Evolutionary conservation across 345 rosid species (phyloP).

Genomic region (Euclidium syriacum): DNA sequence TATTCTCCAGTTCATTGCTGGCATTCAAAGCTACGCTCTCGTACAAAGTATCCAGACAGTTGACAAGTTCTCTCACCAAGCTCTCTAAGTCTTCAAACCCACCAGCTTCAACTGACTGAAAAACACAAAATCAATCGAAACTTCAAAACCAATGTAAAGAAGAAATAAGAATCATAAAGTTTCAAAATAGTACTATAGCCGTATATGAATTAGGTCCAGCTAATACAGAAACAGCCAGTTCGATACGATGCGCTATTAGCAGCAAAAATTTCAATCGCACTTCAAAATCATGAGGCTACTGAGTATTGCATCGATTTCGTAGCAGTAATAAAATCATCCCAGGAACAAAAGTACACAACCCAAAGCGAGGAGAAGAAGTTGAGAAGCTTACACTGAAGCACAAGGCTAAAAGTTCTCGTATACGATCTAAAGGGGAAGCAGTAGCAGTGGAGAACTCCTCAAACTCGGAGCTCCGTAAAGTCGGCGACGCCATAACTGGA

Average conservation of each 20-base stretch:
- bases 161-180: neutral
- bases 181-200: neutral
- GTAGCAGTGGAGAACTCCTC: slow-evolving; percentile 18
- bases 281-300: neutral
- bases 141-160: neutral
- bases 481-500: slow-evolving; percentile 19
- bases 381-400: slow-evolving; percentile 39
- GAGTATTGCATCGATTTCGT: neutral
- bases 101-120: slow-evolving; percentile 44
- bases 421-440: slow-evolving; percentile 30
- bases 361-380: neutral
- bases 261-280: neutral
- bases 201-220: neutral
- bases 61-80: slow-evolving; percentile 41
- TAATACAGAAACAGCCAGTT: neutral
- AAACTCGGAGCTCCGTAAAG: slow-evolving; percentile 13
- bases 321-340: neutral
- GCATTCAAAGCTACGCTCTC: slow-evolving; percentile 30
- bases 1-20: slow-evolving; percentile 28
- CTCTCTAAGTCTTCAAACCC: slow-evolving; percentile 35
- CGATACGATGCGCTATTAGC: neutral
- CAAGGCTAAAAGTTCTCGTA: slow-evolving; percentile 39
- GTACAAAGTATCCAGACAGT: slow-evolving; percentile 42
- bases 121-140: neutral
- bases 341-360: neutral